Evolutionary conservation across 345 rosid species (phyloP).

Genomic region (Turnera subulata): DNA sequence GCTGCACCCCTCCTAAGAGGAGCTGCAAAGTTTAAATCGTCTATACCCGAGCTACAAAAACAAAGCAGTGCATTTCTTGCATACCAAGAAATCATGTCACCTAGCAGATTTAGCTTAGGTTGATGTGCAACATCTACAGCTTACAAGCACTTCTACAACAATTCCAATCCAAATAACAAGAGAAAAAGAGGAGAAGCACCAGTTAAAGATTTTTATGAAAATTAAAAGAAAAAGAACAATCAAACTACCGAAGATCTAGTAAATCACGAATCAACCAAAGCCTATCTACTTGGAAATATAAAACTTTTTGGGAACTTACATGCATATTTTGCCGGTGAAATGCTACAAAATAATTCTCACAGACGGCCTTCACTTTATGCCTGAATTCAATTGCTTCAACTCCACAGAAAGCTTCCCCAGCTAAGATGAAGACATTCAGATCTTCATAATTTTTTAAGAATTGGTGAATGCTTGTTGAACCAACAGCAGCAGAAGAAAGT

Average conservation of each 20-base stretch:
- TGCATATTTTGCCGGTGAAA: conserved; percentile 86
- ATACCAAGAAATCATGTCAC: too few relatives aligned
- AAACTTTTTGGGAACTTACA: conserved; percentile 42
- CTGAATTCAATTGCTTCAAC: conserved; percentile 87
- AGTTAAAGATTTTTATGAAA: too few relatives aligned
- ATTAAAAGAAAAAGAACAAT: neutral
- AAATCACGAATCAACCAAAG: neutral
- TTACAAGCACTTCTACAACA: too few relatives aligned
- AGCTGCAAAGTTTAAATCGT: too few relatives aligned
- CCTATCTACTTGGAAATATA: neutral
- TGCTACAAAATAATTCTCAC: conserved; percentile 74
- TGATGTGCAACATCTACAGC: too few relatives aligned
- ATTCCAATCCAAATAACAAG: too few relatives aligned
- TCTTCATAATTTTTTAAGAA: conserved; percentile 92
- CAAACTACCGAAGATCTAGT: neutral
- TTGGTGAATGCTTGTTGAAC: conserved; percentile 91
- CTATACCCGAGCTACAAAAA: too few relatives aligned
- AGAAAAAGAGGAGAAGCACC: too few relatives aligned
- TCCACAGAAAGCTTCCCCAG: conserved; percentile 98
- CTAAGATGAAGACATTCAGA: conserved; percentile 73
- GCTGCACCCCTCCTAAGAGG: too few relatives aligned
- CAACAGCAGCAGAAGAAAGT: conserved; percentile 78
- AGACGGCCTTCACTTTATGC: conserved; percentile 83
- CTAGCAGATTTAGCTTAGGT: too few relatives aligned
- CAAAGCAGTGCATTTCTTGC: too few relatives aligned